Evolutionary conservation across 2,329 filamentous ascomycete species (phyloP).

Genomic region (Fusarium nurragi): DNA sequence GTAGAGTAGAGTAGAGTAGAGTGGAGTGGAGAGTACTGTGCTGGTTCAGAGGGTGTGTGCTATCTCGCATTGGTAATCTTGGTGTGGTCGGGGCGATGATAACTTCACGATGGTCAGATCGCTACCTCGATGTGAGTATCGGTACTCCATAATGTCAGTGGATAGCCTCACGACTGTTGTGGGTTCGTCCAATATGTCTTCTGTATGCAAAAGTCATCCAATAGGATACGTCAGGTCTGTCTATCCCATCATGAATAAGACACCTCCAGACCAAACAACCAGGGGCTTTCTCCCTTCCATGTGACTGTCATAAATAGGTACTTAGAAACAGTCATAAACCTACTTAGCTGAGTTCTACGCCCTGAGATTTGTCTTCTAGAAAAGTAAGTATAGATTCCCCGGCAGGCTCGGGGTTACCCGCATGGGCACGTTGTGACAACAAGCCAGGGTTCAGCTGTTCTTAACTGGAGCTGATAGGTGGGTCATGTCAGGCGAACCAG

Average conservation of each 20-base stretch:
- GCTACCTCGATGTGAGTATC: background rate
- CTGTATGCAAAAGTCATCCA: background rate
- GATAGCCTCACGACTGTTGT: too few species aligned
- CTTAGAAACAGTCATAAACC: background rate
- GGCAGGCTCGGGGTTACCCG: slow-evolving; percentile 21
- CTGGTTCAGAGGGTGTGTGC: slow-evolving; percentile 26
- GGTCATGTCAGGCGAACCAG: slow-evolving; percentile 3
- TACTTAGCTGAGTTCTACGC: background rate
- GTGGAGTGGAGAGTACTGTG: background rate
- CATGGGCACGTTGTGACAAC: slow-evolving; percentile 29
- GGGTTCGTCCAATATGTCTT: background rate
- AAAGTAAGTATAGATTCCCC: slow-evolving; percentile 2
- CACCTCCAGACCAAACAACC: background rate
- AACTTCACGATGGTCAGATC: background rate
- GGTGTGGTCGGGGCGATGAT: slow-evolving; percentile 13
- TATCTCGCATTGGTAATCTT: slow-evolving; percentile 38
- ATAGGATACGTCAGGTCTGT: background rate
- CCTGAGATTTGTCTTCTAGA: slow-evolving; percentile 1
- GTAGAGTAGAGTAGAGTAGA: background rate
- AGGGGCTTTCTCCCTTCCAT: background rate
- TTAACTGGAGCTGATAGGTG: slow-evolving; percentile 25
- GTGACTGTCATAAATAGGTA: background rate
- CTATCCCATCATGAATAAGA: background rate
- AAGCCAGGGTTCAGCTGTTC: slow-evolving; percentile 11
- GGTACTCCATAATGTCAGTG: background rate